These are phyloP conservation scores for Salvia rosmarinus DNA, from an alignment of 257 asterid species.

Conservation along the genomic window DNA sequence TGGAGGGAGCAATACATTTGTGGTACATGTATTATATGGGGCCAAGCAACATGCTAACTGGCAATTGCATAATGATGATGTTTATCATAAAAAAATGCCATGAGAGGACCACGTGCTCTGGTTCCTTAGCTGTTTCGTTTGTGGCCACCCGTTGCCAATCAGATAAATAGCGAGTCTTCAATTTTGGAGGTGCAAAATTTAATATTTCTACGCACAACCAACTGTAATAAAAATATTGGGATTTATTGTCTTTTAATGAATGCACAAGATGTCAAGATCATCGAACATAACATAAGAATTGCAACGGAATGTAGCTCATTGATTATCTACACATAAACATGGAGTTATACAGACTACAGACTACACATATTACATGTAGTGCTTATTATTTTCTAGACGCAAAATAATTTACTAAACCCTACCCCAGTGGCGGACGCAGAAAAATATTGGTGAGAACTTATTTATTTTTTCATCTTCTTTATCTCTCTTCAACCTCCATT, in stretches of 20 bases:
- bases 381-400: too few relatives aligned
- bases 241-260: not conserved
- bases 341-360: not conserved
- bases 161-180: not conserved
- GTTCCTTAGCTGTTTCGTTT: constrained; percentile 1
- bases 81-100: not conserved
- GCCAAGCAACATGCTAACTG: not conserved
- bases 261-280: constrained; percentile 13
- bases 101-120: constrained; percentile 4
- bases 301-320: not conserved
- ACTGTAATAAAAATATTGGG: not conserved
- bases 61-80: not conserved
- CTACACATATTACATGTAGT: too few relatives aligned
- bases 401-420: too few relatives aligned
- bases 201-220: not conserved
- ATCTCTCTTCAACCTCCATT: too few relatives aligned
- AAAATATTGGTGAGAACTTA: too few relatives aligned
- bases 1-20: not conserved
- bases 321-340: not conserved
- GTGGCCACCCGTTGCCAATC: not conserved
- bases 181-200: constrained; percentile 9
- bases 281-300: not conserved
- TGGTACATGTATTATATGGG: not conserved
- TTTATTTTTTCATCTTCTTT: too few relatives aligned
- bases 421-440: too few relatives aligned